Evolutionary conservation across 805 yeast genomes (phyloP).

Genomic region (Lipomyces mesembrius): DNA sequence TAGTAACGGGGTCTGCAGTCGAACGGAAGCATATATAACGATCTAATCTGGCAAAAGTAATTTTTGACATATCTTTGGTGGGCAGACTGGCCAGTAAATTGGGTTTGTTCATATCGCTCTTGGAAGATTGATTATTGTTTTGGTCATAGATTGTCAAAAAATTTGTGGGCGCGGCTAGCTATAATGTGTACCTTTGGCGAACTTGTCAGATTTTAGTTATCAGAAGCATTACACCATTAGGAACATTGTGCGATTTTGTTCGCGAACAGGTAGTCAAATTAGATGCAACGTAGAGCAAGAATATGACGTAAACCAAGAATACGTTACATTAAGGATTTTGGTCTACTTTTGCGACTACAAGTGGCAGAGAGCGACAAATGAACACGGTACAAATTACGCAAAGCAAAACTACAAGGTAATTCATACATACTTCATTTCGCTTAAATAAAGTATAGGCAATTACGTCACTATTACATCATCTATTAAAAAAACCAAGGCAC

Average conservation of each 20-base stretch:
- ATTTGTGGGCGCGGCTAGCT: not conserved
- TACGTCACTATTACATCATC: not conserved
- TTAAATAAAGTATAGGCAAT: not conserved
- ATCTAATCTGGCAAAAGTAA: not conserved
- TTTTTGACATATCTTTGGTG: not conserved
- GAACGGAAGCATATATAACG: not conserved
- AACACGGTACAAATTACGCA: no score
- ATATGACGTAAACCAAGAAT: not conserved
- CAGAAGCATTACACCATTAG: not conserved
- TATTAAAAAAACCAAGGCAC: not conserved
- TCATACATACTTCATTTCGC: not conserved
- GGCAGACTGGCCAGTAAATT: not conserved
- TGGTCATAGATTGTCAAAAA: conserved; percentile 1
- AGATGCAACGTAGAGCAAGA: not conserved
- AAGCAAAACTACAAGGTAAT: not conserved
- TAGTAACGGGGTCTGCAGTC: not conserved
- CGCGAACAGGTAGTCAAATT: not conserved
- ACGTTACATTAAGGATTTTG: not conserved
- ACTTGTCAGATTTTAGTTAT: not conserved
- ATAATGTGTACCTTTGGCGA: not conserved
- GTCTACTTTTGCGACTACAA: not conserved
- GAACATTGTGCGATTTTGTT: not conserved
- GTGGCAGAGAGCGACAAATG: not conserved
- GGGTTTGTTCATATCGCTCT: not conserved
- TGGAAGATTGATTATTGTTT: not conserved